Percentiles rank a stretch among this genome's conserved stretches.
These are phyloP conservation scores for Myxozyma kluyveri DNA, from an alignment of 805 yeast species.

Conservation along the genomic window DNA sequence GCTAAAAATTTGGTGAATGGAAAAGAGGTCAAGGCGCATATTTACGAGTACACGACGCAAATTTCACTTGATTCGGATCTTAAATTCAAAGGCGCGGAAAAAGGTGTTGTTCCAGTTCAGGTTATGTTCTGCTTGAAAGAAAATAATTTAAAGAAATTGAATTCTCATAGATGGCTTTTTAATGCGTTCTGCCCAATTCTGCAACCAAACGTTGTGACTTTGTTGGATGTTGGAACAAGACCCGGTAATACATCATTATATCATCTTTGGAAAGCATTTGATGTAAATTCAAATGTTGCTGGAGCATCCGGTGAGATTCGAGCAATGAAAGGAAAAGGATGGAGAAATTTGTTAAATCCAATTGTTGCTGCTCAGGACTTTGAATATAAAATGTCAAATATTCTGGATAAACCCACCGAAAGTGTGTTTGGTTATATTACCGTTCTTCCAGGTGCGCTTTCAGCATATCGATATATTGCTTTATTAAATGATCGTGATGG, in stretches of 20 bases:
- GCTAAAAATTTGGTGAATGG: conserved; percentile 93
- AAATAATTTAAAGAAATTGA: conserved; percentile 85
- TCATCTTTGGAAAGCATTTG: conserved; percentile 96
- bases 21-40: conserved; percentile 86
- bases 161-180: conserved; percentile 96
- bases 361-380: conserved; percentile 95
- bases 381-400: conserved; percentile 93
- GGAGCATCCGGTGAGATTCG: conserved; percentile 99
- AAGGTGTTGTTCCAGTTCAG: conserved; percentile 92
- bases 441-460: conserved; percentile 94
- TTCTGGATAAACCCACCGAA: conserved; percentile 93
- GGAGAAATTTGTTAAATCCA: conserved; percentile 78
- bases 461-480: conserved; percentile 87
- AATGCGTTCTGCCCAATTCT: conserved; percentile 90
- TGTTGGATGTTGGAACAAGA: conserved; percentile 95
- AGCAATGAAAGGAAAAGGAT: conserved; percentile 88
- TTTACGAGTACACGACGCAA: conserved; percentile 95
- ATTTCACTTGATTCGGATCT: conserved; percentile 85
- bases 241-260: conserved; percentile 88
- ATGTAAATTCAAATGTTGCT: conserved; percentile 91
- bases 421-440: conserved; percentile 91
- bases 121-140: conserved; percentile 90
- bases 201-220: conserved; percentile 84
- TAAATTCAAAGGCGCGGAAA: conserved; percentile 85
- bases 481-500: conserved; percentile 66